Conservation (phyloP, 805 yeast genomes). For the Teunomyces lycoperdinae region DNA sequence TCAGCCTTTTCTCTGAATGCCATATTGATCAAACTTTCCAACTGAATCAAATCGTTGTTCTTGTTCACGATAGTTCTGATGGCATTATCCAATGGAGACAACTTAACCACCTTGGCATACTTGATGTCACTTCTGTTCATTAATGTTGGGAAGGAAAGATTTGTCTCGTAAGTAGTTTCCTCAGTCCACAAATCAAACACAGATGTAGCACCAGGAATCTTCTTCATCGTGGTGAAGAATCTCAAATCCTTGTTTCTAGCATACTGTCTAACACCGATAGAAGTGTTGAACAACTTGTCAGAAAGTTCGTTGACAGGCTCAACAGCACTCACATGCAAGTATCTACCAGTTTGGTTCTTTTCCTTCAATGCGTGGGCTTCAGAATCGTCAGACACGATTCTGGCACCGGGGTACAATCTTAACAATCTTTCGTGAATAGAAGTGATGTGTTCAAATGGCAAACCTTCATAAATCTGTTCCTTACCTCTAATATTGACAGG, state of each 20-base stretch:
- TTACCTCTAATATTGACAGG: conserved; percentile 73
- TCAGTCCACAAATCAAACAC: conserved; percentile 85
- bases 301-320: conserved; percentile 60
- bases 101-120: conserved; percentile 42
- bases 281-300: conserved; percentile 42
- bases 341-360: conserved; percentile 63
- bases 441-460: conserved; percentile 82
- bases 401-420: conserved; percentile 78
- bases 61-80: conserved; percentile 61
- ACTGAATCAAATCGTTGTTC: conserved; percentile 67
- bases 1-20: conserved; percentile 52
- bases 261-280: conserved; percentile 67
- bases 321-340: conserved; percentile 67
- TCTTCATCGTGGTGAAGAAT: conserved; percentile 65
- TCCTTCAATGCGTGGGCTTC: conserved; percentile 52
- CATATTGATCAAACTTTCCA: conserved; percentile 58
- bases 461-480: conserved; percentile 79
- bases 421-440: conserved; percentile 76
- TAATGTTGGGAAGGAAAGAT: conserved; percentile 77
- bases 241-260: conserved; percentile 72
- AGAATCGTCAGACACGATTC: conserved; percentile 57
- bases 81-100: conserved; percentile 87
- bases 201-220: conserved; percentile 69
- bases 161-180: conserved; percentile 75
- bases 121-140: conserved; percentile 80